These are phyloP conservation scores for Alisma plantagoaquatica DNA, from an alignment of 106 monocot genomes.

Conservation along the genomic window DNA sequence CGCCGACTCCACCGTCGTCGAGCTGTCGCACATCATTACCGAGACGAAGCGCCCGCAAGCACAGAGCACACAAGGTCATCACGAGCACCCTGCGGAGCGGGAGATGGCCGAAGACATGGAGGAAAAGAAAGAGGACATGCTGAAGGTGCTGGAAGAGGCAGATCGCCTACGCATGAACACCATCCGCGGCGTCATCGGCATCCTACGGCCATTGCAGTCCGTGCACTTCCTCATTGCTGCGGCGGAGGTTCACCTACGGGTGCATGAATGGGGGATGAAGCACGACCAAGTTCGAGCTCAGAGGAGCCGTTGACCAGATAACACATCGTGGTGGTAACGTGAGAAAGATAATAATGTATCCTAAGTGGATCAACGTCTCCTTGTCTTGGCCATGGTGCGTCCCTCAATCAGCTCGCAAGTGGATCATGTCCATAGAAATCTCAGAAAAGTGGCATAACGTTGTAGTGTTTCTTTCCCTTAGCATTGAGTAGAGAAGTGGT, in stretches of 20 bases:
- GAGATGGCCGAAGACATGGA: background rate
- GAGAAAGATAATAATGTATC: too few relatives aligned
- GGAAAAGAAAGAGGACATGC: conserved; percentile 14
- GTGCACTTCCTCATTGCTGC: conserved; percentile 65
- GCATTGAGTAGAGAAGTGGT: too few relatives aligned
- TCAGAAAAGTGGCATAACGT: too few relatives aligned
- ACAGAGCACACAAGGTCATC: too few relatives aligned
- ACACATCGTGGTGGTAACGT: too few relatives aligned
- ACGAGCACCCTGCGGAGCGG: background rate
- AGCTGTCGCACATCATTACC: conserved; percentile 17
- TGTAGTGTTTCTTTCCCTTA: too few relatives aligned
- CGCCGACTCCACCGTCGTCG: conserved; percentile 32
- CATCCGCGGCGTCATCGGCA: conserved; percentile 26
- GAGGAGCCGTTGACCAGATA: too few relatives aligned
- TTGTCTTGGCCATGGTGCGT: too few relatives aligned
- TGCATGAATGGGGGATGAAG: conserved; percentile 47
- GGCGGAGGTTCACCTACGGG: conserved; percentile 48
- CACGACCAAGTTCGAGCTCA: conserved; percentile 45
- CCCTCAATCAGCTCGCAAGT: too few relatives aligned
- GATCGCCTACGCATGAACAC: conserved; percentile 38
- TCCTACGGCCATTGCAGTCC: conserved; percentile 42
- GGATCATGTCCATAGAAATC: too few relatives aligned
- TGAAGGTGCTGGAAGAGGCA: conserved; percentile 3
- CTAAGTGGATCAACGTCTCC: too few relatives aligned
- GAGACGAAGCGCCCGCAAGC: too few relatives aligned